Conservation (phyloP, 148 eudicot species). For the Polygonum aviculare region DNA sequence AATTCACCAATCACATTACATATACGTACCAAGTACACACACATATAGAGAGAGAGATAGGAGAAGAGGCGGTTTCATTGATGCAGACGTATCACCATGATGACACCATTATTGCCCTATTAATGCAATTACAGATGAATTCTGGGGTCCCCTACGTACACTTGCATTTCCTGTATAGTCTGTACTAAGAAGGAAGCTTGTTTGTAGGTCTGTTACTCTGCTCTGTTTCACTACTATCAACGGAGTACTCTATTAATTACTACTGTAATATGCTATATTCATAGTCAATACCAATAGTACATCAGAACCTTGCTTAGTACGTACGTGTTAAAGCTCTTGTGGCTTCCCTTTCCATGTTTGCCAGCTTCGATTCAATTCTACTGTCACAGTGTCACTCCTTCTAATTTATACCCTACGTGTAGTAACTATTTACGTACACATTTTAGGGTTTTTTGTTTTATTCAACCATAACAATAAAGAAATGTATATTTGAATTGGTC, state of each 20-base stretch:
- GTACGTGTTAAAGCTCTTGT: no score
- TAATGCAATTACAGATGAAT: not conserved
- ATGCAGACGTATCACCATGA: slow-evolving; percentile 6
- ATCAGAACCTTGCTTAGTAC: no score
- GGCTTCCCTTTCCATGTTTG: no score
- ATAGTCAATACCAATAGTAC: not conserved
- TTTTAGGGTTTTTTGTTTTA: no score
- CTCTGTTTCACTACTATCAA: not conserved
- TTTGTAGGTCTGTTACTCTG: not conserved
- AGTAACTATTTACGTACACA: no score
- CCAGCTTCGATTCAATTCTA: no score
- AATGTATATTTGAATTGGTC: no score
- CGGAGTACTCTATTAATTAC: not conserved
- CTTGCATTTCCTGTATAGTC: no score
- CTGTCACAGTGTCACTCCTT: no score
- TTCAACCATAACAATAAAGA: no score
- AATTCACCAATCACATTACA: not conserved
- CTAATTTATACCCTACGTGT: no score
- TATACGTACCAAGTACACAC: not conserved
- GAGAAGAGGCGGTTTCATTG: not conserved
- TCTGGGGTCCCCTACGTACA: not conserved
- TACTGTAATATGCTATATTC: not conserved
- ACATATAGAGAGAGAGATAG: not conserved
- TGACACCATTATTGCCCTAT: slow-evolving; percentile 4
- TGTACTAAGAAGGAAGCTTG: not conserved